These are phyloP conservation scores for Pseudonectria foliicola DNA, from an alignment of 2,329 filamentous ascomycete genomes.

Conservation along the genomic window DNA sequence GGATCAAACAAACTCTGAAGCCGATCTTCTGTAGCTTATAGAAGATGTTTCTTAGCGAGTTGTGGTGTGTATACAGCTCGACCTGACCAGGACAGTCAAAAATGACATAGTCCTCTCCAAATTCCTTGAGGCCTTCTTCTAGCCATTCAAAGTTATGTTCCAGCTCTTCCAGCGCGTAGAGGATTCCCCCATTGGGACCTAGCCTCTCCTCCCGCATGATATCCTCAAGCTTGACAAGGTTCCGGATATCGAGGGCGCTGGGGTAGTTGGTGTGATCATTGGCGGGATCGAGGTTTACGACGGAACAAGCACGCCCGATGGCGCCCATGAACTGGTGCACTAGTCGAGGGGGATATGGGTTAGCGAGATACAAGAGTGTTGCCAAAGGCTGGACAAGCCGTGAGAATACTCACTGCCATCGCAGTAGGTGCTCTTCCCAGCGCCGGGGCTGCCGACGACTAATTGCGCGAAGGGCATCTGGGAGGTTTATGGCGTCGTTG, in stretches of 20 bases:
- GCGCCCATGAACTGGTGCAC: constrained; percentile 97
- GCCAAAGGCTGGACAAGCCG: background rate
- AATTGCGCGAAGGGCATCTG: constrained; percentile 65
- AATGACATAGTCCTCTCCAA: constrained; percentile 85
- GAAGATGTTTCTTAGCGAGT: constrained; percentile 85
- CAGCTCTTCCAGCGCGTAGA: constrained; percentile 92
- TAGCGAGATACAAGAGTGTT: background rate
- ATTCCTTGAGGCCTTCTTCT: constrained; percentile 67
- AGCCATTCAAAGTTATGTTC: constrained; percentile 94
- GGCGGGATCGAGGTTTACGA: constrained; percentile 94
- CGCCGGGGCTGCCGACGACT: constrained; percentile 86
- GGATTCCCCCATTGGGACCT: constrained; percentile 83
- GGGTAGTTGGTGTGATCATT: constrained; percentile 90
- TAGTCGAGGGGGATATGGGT: constrained; percentile 20
- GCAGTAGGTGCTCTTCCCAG: constrained; percentile 96
- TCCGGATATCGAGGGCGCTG: constrained; percentile 83
- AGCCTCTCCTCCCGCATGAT: constrained; percentile 89
- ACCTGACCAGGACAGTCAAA: constrained; percentile 98
- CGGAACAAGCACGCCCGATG: constrained; percentile 87
- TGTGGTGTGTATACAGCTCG: constrained; percentile 93
- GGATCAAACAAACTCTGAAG: constrained; percentile 65
- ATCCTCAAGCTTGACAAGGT: constrained; percentile 83
- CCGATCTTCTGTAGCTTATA: constrained; percentile 82
- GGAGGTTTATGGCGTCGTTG: constrained; percentile 7
- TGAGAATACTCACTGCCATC: constrained; percentile 64